Conservation (phyloP, 345 rosid genomes). For the Salix suchowensis region DNA sequence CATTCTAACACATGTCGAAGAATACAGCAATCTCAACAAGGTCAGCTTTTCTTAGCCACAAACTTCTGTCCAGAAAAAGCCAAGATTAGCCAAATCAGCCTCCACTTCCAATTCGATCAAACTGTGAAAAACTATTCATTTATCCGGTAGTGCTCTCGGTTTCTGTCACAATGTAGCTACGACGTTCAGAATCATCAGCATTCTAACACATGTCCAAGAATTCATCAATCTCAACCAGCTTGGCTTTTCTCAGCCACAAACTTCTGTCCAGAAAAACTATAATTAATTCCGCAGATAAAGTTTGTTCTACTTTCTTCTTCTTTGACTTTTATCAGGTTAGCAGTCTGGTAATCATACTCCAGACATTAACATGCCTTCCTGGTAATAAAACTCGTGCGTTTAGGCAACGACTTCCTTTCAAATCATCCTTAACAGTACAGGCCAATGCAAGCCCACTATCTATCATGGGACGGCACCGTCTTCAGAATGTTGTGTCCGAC, state of each 20-base stretch:
- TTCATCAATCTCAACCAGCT: too few species aligned
- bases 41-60: neutral
- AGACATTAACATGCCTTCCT: neutral
- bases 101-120: neutral
- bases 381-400: neutral
- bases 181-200: too few species aligned
- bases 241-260: too few species aligned
- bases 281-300: too few species aligned
- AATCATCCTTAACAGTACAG: neutral
- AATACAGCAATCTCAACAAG: neutral
- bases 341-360: neutral
- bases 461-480: slow-evolving; percentile 20
- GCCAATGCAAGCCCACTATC: slow-evolving; percentile 14
- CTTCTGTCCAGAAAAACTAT: too few species aligned
- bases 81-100: neutral
- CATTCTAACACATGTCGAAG: neutral
- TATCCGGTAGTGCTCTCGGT: too few species aligned
- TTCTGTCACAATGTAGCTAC: too few species aligned
- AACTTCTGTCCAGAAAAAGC: neutral
- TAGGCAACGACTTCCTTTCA: neutral
- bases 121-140: too few species aligned
- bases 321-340: too few species aligned
- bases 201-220: too few species aligned
- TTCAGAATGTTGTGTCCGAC: slow-evolving; percentile 7
- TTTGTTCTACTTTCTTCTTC: too few species aligned